Conservation (phyloP, 257 asterid genomes). For the Solanum clarkiae region DNA sequence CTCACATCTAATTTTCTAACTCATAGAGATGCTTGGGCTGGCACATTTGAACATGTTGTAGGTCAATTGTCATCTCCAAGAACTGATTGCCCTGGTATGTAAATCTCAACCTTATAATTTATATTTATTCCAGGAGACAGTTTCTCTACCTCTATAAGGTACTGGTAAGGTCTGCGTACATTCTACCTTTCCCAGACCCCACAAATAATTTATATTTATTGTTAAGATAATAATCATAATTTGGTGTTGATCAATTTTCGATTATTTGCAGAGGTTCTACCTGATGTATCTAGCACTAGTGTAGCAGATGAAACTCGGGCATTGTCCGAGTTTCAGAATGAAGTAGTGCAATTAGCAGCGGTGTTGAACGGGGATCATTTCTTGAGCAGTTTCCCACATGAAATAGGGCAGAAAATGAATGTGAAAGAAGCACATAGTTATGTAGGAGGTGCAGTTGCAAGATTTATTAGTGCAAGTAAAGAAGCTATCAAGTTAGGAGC, state of each 20-base stretch:
- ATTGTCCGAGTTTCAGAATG: slow-evolving; percentile 61
- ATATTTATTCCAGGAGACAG: background rate
- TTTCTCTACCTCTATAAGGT: no score
- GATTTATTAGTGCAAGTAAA: slow-evolving; percentile 65
- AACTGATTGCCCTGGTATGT: slow-evolving; percentile 71
- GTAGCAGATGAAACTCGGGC: slow-evolving; percentile 35
- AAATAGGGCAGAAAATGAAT: slow-evolving; percentile 46
- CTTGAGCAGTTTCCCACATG: slow-evolving; percentile 44
- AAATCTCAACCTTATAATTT: background rate
- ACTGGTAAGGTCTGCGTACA: no score
- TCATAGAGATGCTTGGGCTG: slow-evolving; percentile 89
- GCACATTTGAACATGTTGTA: slow-evolving; percentile 68
- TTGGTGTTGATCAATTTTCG: background rate
- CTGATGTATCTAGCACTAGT: slow-evolving; percentile 19
- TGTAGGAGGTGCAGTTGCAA: slow-evolving; percentile 48
- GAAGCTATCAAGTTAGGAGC: slow-evolving; percentile 68
- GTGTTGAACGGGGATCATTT: slow-evolving; percentile 67
- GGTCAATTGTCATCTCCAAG: slow-evolving; percentile 50
- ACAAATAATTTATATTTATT: no score
- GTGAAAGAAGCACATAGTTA: slow-evolving; percentile 59
- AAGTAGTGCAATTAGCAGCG: slow-evolving; percentile 58
- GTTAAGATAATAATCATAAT: background rate
- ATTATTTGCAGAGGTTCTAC: slow-evolving; percentile 38
- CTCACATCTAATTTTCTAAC: slow-evolving; percentile 61
- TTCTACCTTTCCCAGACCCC: no score